Base-by-base conservation (phyloP, 495 filamentous ascomycete species). In the Astrothelium macrocarpum region DNA sequence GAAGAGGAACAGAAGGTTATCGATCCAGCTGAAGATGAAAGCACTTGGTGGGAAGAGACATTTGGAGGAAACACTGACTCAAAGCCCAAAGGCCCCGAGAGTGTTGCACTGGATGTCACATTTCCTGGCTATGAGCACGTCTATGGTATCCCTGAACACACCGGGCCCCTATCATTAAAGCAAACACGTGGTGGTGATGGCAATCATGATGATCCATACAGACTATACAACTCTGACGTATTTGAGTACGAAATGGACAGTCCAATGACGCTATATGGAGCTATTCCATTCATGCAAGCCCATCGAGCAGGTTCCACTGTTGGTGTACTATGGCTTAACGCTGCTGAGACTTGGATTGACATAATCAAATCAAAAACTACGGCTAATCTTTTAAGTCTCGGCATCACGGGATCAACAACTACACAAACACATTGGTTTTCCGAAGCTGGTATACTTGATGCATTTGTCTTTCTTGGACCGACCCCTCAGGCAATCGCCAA, bases 301-400 rank as follows among this genome's bases (percentile, higher is more conserved):
- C 92, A 97, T 67, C 87, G 87, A 69, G 93, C 94, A 72, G 85
- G 87, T 70, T 97, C 93, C 0, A 94, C 91, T 9, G 91, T 97
- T 59, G 95, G 91, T 61, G 88, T 98, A n/a, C 96, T 98, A 76
- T 98, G 94, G 94, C 81, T 98, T 59, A 97, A 97, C 73, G 90
- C 90, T 46, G 94, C 94, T 2, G 94, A 98, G 75, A 97, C 92
- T 2, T 98, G 94, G 94, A 77, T 98, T 60, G 94, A 98, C 74
- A 87, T 98, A 65, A 84, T 87, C 70, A 97, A 97, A 75, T 73
- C 79, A n/a, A 90, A 87, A 69, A 80, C 81, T 32, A 81, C 84
- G 32, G 80, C 78, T 64, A 97, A 95, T 68, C 90, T 90, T 1
- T 79, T 95, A 31, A 80, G 85, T 32, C 80, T 97, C 58, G 89